A percentile compares a stretch with the other conserved stretches of the same genome.
Evolutionary conservation across 2,329 filamentous ascomycete species (phyloP).

Genomic region (Rutstroemia sp.): DNA sequence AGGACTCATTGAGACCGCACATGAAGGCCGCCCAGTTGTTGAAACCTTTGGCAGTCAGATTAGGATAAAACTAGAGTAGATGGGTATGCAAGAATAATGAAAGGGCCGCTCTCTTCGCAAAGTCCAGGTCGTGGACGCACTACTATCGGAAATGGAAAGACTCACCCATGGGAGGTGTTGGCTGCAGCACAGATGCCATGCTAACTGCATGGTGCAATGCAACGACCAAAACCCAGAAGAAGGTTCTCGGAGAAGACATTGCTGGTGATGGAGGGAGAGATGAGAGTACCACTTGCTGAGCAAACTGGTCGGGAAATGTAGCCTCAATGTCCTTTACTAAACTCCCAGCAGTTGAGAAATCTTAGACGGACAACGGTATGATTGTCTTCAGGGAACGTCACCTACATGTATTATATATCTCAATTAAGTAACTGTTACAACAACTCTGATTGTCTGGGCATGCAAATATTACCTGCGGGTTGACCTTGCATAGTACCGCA

Average conservation of each 20-base stretch:
- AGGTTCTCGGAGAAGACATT: neutral
- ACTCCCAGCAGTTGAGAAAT: too few species aligned
- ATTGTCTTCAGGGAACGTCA: too few species aligned
- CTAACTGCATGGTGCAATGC: constrained; percentile 5
- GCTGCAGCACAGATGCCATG: constrained; percentile 22
- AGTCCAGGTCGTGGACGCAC: neutral
- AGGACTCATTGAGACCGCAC: constrained; percentile 40
- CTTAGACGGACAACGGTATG: too few species aligned
- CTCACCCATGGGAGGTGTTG: constrained; percentile 39
- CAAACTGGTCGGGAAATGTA: too few species aligned
- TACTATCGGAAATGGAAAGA: neutral
- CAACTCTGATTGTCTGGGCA: neutral
- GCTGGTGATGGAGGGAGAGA: too few species aligned
- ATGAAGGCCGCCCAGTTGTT: constrained; percentile 44
- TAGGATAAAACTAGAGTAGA: too few species aligned
- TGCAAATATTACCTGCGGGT: neutral
- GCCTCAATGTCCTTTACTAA: too few species aligned
- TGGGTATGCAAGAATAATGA: too few species aligned
- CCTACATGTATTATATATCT: too few species aligned
- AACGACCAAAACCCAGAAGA: neutral
- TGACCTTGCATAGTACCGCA: neutral
- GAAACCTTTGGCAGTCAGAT: constrained; percentile 27
- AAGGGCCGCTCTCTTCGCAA: too few species aligned
- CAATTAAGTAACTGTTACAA: neutral
- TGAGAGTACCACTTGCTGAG: too few species aligned